These are phyloP conservation scores for Blastobotrys mokoenaii DNA, from an alignment of 805 yeast genomes.

Conservation along the genomic window DNA sequence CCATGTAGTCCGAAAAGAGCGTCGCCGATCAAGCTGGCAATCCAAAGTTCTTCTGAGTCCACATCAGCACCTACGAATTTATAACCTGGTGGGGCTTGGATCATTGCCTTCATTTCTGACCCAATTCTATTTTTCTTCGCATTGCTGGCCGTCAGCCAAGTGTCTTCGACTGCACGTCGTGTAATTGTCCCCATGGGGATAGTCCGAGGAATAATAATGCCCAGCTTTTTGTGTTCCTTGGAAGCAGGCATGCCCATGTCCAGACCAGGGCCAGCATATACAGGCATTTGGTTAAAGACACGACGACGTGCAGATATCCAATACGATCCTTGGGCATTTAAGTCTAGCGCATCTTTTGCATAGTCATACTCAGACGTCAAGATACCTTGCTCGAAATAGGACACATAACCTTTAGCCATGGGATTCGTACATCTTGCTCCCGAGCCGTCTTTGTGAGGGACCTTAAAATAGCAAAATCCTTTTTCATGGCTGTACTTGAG, in stretches of 20 bases:
- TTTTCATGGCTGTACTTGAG: conserved; percentile 22
- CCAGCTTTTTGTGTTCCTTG: conserved; percentile 30
- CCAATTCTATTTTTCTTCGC: conserved; percentile 82
- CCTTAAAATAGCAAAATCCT: conserved; percentile 41
- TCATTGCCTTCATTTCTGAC: conserved; percentile 82
- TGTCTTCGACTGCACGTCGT: conserved; percentile 90
- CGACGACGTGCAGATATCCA: conserved; percentile 91
- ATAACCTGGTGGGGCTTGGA: conserved; percentile 83
- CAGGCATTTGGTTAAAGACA: conserved; percentile 77
- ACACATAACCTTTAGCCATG: conserved; percentile 65
- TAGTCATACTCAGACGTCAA: conserved; percentile 61
- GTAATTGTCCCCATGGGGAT: conserved; percentile 96
- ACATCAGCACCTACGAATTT: conserved; percentile 97
- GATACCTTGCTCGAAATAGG: conserved; percentile 64
- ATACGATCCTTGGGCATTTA: conserved; percentile 75
- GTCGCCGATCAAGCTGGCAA: conserved; percentile 91
- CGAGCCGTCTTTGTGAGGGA: conserved; percentile 88
- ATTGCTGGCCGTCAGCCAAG: conserved; percentile 97
- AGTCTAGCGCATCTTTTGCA: conserved; percentile 70
- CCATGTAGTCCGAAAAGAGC: conserved; percentile 86
- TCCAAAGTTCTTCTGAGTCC: conserved; percentile 97
- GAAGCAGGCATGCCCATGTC: conserved; percentile 18
- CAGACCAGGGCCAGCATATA: conserved; percentile 34
- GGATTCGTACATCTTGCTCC: conserved; percentile 62
- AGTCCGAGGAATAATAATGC: conserved; percentile 75